These are phyloP conservation scores for Dothideomycetes sp. DNA, from an alignment of 2,329 filamentous ascomycete genomes.

Conservation along the genomic window DNA sequence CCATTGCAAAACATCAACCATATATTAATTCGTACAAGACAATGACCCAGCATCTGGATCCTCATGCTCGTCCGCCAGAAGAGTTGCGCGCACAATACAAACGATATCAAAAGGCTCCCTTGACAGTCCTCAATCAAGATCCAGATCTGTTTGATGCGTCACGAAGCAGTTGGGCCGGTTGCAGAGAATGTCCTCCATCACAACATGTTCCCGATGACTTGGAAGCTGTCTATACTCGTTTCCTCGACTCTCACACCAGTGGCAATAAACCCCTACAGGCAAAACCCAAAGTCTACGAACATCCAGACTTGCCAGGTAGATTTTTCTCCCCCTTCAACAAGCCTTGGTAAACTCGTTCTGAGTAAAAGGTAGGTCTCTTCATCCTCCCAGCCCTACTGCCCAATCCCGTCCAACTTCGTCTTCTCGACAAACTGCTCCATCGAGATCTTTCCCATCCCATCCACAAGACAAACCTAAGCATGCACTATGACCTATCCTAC, in stretches of 20 bases:
- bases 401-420: constrained; percentile 53
- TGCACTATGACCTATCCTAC: constrained; percentile 67
- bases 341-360: not conserved
- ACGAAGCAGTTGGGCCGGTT: constrained; percentile 14
- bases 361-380: constrained; percentile 51
- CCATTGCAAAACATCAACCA: not conserved
- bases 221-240: constrained; percentile 30
- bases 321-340: constrained; percentile 1
- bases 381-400: constrained; percentile 70
- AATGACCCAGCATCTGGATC: constrained; percentile 39
- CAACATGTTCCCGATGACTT: constrained; percentile 32
- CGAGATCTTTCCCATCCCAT: constrained; percentile 61
- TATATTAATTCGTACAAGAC: not conserved
- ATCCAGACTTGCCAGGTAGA: constrained; percentile 60
- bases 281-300: constrained; percentile 40
- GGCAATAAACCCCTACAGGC: not conserved
- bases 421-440: constrained; percentile 69
- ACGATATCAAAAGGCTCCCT: constrained; percentile 47
- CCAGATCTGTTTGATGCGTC: constrained; percentile 38
- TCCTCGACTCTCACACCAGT: constrained; percentile 4
- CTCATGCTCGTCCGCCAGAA: constrained; percentile 68
- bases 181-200: constrained; percentile 21
- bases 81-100: constrained; percentile 67
- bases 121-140: constrained; percentile 43
- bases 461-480: constrained; percentile 84